Conservation (phyloP, 768 basidiomycete species). For the Mycena galericulata region DNA sequence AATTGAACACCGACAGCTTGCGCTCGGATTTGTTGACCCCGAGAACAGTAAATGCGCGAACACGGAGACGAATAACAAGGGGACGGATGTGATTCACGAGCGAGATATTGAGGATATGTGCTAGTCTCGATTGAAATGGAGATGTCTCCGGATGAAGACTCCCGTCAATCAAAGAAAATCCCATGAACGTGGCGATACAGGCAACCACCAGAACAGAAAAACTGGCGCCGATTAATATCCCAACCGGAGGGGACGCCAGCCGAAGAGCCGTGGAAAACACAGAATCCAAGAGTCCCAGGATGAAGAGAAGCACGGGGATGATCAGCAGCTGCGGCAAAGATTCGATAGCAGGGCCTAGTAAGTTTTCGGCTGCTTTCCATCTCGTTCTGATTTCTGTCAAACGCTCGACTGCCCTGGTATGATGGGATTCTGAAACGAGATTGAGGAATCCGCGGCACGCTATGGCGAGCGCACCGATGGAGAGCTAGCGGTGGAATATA, state of each 20-base stretch:
- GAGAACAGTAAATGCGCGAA: not conserved
- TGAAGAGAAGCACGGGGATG: conserved; percentile 35
- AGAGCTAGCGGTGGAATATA: conserved; percentile 11
- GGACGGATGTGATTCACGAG: not conserved
- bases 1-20: not conserved
- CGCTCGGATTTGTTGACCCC: not conserved
- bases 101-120: conserved; percentile 1
- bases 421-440: conserved; percentile 23
- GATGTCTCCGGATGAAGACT: conserved; percentile 19
- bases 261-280: conserved; percentile 26
- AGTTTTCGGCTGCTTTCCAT: conserved; percentile 27
- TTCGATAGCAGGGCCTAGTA: conserved; percentile 32
- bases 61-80: not conserved
- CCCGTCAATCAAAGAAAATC: conserved; percentile 20
- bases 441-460: conserved; percentile 33
- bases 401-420: conserved; percentile 21
- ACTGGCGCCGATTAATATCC: conserved; percentile 13
- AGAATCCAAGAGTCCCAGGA: conserved; percentile 32
- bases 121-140: conserved; percentile 22
- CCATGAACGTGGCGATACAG: conserved; percentile 3
- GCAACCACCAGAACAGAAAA: conserved; percentile 26
- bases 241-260: conserved; percentile 2
- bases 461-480: conserved; percentile 32
- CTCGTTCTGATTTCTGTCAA: conserved; percentile 34
- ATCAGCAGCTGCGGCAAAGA: conserved; percentile 29